These are phyloP conservation scores for Zoysia japonica DNA, from an alignment of 176 grass and related monocot species.

Conservation along the genomic window DNA sequence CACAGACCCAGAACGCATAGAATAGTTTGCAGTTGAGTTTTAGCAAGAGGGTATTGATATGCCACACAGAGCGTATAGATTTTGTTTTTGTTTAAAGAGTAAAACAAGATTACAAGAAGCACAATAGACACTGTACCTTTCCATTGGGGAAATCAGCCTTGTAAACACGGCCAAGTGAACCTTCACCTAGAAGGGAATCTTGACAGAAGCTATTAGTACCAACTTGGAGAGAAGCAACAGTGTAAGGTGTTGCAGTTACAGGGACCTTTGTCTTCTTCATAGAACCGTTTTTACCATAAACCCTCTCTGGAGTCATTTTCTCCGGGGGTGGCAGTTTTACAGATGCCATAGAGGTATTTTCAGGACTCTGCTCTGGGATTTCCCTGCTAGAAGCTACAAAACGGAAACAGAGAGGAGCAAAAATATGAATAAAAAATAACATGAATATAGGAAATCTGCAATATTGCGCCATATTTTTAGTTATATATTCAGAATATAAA, in stretches of 20 bases:
- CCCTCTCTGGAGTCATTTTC: conserved; percentile 70
- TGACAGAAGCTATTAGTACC: conserved; percentile 95
- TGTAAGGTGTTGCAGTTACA: conserved; percentile 69
- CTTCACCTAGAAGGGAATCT: conserved; percentile 94
- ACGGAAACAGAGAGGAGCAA: conserved; percentile 28
- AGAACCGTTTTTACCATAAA: conserved; percentile 68
- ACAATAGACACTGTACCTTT: conserved; percentile 59
- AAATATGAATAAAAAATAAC: conserved; percentile 13
- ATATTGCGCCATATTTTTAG: neutral
- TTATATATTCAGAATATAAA: conserved; percentile 12
- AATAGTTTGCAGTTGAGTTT: neutral
- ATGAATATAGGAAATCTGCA: neutral
- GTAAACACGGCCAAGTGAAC: conserved; percentile 94
- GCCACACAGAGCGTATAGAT: neutral
- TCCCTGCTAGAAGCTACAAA: conserved; percentile 65
- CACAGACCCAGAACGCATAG: conserved; percentile 1
- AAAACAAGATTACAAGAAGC: neutral
- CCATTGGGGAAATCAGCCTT: conserved; percentile 85
- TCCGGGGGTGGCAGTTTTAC: conserved; percentile 58
- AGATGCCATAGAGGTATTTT: conserved; percentile 46
- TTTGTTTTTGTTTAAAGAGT: neutral
- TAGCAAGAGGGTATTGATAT: neutral
- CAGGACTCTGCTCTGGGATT: conserved; percentile 57
- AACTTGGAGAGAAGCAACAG: conserved; percentile 91
- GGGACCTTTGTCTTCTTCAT: conserved; percentile 65